Evolutionary conservation across 2,329 filamentous ascomycete genomes (phyloP), one percentile per base, ranked within the genome.

Genomic region (Colletotrichum sp.): DNA sequence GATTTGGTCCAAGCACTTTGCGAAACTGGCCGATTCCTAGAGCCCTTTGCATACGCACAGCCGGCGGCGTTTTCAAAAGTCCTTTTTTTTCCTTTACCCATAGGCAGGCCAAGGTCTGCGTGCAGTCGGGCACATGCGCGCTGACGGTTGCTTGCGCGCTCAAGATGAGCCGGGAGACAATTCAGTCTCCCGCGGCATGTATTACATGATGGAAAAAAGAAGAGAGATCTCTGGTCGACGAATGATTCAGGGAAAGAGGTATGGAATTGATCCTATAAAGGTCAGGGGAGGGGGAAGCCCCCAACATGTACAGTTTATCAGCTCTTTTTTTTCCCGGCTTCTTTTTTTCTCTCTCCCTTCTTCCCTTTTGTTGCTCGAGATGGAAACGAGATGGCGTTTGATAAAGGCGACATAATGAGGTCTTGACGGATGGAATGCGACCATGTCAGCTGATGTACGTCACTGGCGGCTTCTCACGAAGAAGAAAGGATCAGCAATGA

Each of bases 1-100:
- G 97, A 98, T 99, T 81, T 99, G 97, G 97, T 98, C 96, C 81
- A 98, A 98, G 84, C 97, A 99, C 86, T 99, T 99, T 88, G 94
- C 94, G 69, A 92, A 91, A 82, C 81, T 92, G 77, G 90, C 90
- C 64, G 90, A 92, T 81, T 85, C 86, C 70, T 87, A 83, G 74
- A 66, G 38, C 36, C 43, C 36, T 21, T 55, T 34, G 30, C 59
- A 69, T 38, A 58, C 43, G 28, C 58, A 62, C 71, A 74, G 59
- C 65, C 36, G 52, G 65, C 71, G 52, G 65, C 71, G 52, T 76
- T 73, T 55, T 61, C 64, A 70, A 66, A 74, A 65, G 48, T 34
- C 63, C 30, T 61, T 63, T 26, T 24, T 24, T 65, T 69, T 55
- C 38, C 38, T 69, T 70, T 18, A 28, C n/a, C 10, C 32, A 63